A percentile compares a stretch with the other conserved stretches of the same genome.
Evolutionary conservation across 345 rosid species (phyloP).

Genomic region (Noccaea bulbosa): DNA sequence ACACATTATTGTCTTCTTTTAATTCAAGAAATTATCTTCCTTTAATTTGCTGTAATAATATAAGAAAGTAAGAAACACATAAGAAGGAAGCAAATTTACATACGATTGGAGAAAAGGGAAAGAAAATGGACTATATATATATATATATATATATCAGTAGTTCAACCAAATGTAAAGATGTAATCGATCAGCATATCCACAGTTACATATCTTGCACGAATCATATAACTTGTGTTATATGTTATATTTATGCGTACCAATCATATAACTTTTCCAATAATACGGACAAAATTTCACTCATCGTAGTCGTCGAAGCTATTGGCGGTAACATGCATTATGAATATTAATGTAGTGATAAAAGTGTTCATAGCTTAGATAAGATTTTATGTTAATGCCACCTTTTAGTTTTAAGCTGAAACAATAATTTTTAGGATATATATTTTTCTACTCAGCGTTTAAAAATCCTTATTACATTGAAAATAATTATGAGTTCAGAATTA

Average conservation of each 20-base stretch:
- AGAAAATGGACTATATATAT: not conserved
- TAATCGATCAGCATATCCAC: not conserved
- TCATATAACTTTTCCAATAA: conserved; percentile 14
- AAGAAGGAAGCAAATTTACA: not conserved
- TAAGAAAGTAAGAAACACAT: not conserved
- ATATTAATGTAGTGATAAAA: conserved; percentile 5
- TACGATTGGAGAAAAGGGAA: not conserved
- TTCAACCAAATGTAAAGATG: not conserved
- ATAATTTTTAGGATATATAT: no score
- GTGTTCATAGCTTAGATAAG: not conserved
- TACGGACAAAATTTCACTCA: conserved; percentile 20
- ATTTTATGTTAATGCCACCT: no score
- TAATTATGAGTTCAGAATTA: no score
- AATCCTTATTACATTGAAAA: no score
- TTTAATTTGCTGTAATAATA: not conserved
- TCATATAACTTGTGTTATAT: conserved; percentile 12
- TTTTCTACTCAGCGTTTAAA: no score
- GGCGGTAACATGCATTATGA: conserved; percentile 37
- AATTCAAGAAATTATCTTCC: not conserved
- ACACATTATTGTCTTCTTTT: not conserved
- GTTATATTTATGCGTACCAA: conserved; percentile 7
- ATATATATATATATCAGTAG: not conserved
- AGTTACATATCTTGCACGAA: conserved; percentile 17
- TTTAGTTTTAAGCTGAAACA: no score
- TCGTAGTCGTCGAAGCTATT: conserved; percentile 16